Percentiles rank a stretch among this genome's conserved stretches.
Conservation (phyloP, 768 basidiomycete genomes). For the Macrolepiota albuminosa region DNA sequence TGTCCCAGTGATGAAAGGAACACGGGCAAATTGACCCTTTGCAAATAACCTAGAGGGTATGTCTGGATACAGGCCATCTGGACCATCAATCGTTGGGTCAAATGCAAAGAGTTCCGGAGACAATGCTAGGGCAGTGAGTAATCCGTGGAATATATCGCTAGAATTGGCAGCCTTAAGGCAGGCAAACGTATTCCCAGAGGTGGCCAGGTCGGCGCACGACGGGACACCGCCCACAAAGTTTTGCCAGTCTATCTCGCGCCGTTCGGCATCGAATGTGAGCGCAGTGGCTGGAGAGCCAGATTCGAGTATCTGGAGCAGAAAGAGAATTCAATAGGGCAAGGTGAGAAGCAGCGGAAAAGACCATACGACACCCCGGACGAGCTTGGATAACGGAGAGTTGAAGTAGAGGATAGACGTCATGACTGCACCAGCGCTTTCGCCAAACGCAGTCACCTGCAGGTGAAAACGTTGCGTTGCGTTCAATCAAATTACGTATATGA, state of each 20-base stretch:
- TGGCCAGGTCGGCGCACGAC: slow-evolving; percentile 19
- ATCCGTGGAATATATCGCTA: slow-evolving; percentile 23
- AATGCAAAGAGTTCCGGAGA: slow-evolving; percentile 27
- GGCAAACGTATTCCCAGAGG: slow-evolving; percentile 26
- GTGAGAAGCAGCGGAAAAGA: background rate
- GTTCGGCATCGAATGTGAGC: slow-evolving; percentile 23
- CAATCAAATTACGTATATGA: background rate
- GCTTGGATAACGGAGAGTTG: background rate
- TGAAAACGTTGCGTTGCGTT: background rate
- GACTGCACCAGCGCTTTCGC: background rate
- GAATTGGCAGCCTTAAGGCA: slow-evolving; percentile 26
- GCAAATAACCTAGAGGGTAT: slow-evolving; percentile 29
- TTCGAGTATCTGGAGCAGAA: slow-evolving; percentile 33
- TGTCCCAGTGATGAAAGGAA: slow-evolving; percentile 43
- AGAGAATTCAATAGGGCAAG: background rate
- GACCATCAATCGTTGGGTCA: slow-evolving; percentile 36
- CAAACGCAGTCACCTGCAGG: background rate
- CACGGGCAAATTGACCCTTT: slow-evolving; percentile 27
- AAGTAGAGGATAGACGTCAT: background rate
- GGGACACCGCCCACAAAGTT: slow-evolving; percentile 26
- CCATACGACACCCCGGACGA: slow-evolving; percentile 27
- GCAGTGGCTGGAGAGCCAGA: slow-evolving; percentile 33
- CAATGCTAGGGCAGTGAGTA: slow-evolving; percentile 16
- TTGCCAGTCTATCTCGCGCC: slow-evolving; percentile 23
- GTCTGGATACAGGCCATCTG: slow-evolving; percentile 33